These are phyloP conservation scores for Xenoacremonium recifei DNA, from an alignment of 2,329 filamentous ascomycete species.

Conservation along the genomic window DNA sequence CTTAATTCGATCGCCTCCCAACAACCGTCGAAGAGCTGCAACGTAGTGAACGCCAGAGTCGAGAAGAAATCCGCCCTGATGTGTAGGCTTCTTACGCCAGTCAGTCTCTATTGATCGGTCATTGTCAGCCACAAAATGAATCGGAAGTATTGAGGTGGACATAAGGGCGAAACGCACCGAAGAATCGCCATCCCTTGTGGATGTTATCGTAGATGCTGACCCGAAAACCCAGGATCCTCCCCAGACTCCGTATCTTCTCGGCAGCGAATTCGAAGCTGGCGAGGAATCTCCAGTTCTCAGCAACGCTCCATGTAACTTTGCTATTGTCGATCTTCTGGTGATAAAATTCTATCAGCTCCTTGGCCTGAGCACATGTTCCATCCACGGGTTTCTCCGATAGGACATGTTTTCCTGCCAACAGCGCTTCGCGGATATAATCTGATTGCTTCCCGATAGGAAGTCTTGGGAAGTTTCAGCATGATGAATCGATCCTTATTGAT, in stretches of 20 bases:
- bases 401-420: conserved; percentile 5
- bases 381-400: conserved; percentile 5
- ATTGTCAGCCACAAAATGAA: no score
- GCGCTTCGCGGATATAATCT: conserved; percentile 2
- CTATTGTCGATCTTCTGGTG: conserved; percentile 1
- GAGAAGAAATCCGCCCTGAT: conserved; percentile 10
- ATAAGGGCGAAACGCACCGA: neutral
- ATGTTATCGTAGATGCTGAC: conserved; percentile 1
- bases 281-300: conserved; percentile 12
- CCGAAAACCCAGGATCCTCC: conserved; percentile 2
- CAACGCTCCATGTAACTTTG: conserved; percentile 10
- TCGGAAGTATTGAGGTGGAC: neutral
- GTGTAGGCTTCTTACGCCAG: conserved; percentile 6
- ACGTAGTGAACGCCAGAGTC: conserved; percentile 16
- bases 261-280: conserved; percentile 8
- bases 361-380: conserved; percentile 1
- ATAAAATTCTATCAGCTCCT: conserved; percentile 7
- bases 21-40: conserved; percentile 6
- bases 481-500: no score
- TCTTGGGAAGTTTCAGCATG: neutral
- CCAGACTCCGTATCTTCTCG: conserved; percentile 3
- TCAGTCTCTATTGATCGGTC: neutral
- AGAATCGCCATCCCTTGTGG: conserved; percentile 1
- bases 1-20: conserved; percentile 4
- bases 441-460: conserved; percentile 4